Percentiles rank a stretch among this genome's conserved stretches.
Conservation (phyloP, 805 yeast genomes). For the Grigorovia yakushimaensis region DNA sequence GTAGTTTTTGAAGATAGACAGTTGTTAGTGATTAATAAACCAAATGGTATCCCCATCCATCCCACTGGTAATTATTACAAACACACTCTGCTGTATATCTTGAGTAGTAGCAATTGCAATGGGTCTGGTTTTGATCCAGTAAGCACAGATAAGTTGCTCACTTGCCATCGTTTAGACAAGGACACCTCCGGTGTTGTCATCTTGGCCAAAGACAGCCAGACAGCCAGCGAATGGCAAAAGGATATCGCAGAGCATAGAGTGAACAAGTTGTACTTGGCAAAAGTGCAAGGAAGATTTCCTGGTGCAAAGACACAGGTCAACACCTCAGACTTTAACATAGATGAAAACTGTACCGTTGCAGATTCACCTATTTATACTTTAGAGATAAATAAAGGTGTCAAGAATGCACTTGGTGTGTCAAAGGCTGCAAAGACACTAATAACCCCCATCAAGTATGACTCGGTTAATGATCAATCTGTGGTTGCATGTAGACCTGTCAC, state of each 20-base stretch:
- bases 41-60: constrained; percentile 89
- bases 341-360: constrained; percentile 6
- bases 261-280: constrained; percentile 69
- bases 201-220: constrained; percentile 19
- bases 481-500: constrained; percentile 83
- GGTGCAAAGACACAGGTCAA: too few species aligned
- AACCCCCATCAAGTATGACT: constrained; percentile 50
- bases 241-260: constrained; percentile 52
- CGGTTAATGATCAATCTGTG: constrained; percentile 37
- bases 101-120: constrained; percentile 33
- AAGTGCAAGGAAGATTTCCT: constrained; percentile 81
- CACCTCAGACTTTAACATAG: background rate
- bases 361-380: constrained; percentile 50
- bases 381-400: constrained; percentile 57
- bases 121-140: too few species aligned
- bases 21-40: constrained; percentile 80
- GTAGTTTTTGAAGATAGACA: constrained; percentile 63
- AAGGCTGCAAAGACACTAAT: constrained; percentile 69
- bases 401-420: constrained; percentile 34
- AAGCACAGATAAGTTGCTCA: background rate
- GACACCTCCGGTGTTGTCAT: constrained; percentile 88
- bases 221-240: constrained; percentile 62
- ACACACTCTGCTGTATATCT: constrained; percentile 61
- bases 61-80: constrained; percentile 81
- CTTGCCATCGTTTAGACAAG: constrained; percentile 83